These are phyloP conservation scores for Coelastrella sp. DNA, from an alignment of 139 green algal species.

Conservation along the genomic window DNA sequence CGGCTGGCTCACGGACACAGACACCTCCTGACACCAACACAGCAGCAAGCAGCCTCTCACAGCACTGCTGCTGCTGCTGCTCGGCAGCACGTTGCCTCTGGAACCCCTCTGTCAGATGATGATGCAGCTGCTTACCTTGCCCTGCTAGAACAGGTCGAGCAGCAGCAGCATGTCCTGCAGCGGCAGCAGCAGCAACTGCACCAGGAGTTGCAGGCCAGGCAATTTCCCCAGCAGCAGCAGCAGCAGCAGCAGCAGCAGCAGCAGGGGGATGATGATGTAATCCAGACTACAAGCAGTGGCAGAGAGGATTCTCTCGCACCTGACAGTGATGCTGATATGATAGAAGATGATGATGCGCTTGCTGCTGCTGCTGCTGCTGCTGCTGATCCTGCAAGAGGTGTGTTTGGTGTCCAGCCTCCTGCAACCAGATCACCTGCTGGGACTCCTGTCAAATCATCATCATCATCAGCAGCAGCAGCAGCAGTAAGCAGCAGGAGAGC, in stretches of 20 bases:
- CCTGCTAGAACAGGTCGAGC: slow-evolving; percentile 32
- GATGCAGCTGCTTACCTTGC: slow-evolving; percentile 33
- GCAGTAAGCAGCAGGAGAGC: neutral
- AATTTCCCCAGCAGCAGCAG: neutral
- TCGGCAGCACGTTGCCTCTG: neutral
- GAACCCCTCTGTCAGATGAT: neutral
- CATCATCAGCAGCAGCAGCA: slow-evolving; percentile 6
- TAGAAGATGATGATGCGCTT: neutral
- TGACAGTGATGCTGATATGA: neutral
- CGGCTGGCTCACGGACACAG: neutral
- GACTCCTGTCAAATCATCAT: neutral
- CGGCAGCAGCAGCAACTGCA: slow-evolving; percentile 17
- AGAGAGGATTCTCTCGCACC: neutral
- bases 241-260: neutral
- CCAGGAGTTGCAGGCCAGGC: neutral
- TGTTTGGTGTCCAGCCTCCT: neutral
- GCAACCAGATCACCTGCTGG: neutral
- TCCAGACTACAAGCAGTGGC: neutral
- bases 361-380: neutral
- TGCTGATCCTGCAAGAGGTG: too few species aligned
- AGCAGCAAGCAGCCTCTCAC: neutral
- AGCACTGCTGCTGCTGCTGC: neutral
- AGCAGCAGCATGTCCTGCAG: slow-evolving; percentile 25
- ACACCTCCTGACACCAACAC: neutral
- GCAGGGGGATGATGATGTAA: neutral